Evolutionary conservation across 176 grass and related monocot genomes (phyloP).

Genomic region (Microstegium vimineum): DNA sequence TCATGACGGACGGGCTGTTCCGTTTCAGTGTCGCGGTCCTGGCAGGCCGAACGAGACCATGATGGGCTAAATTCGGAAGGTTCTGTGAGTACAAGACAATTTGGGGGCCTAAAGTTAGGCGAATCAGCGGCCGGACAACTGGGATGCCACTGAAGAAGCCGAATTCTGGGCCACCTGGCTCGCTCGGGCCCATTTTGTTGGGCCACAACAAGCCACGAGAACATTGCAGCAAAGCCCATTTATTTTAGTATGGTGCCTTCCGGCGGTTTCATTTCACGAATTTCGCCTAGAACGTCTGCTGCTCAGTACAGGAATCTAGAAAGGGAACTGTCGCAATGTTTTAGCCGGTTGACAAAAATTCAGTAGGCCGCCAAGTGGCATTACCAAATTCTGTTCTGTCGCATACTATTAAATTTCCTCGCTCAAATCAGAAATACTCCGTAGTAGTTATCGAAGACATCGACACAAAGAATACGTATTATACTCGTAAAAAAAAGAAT

Average conservation of each 20-base stretch:
- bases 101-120: not conserved
- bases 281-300: not conserved
- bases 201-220: not conserved
- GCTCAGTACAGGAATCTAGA: not conserved
- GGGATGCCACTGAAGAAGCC: no score
- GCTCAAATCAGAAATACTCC: no score
- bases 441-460: not conserved
- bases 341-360: not conserved
- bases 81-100: not conserved
- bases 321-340: not conserved
- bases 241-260: no score
- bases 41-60: not conserved
- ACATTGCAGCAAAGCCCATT: not conserved
- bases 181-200: no score
- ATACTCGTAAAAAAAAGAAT: no score
- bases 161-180: not conserved
- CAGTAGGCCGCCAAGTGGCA: no score
- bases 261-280: not conserved
- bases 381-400: no score
- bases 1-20: no score
- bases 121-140: not conserved
- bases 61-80: not conserved
- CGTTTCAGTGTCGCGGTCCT: no score
- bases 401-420: not conserved
- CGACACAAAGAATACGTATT: not conserved